Evolutionary conservation across 805 yeast genomes (phyloP).

Genomic region (Hyphopichia homilentoma): DNA sequence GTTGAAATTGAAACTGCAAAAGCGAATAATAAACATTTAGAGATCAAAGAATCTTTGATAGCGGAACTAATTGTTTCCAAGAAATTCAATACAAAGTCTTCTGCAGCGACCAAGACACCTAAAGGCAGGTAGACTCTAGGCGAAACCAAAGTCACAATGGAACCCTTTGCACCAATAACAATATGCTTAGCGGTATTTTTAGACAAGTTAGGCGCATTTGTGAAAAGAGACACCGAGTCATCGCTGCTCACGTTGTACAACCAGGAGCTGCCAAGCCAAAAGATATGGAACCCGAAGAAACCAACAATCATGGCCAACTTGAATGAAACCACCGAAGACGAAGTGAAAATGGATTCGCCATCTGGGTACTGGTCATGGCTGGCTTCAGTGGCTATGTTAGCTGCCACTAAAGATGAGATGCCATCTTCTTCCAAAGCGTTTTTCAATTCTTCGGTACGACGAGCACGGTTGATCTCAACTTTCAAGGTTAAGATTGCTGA

Average conservation of each 20-base stretch:
- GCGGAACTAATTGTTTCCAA: constrained; percentile 60
- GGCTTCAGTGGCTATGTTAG: constrained; percentile 54
- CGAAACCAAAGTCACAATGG: constrained; percentile 56
- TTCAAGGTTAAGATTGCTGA: constrained; percentile 82
- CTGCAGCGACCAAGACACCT: constrained; percentile 53
- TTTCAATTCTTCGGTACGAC: constrained; percentile 72
- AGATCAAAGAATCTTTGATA: constrained; percentile 74
- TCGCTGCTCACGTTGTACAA: constrained; percentile 31
- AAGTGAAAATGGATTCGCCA: constrained; percentile 19
- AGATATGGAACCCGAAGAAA: constrained; percentile 61
- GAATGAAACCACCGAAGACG: constrained; percentile 44
- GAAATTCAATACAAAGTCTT: constrained; percentile 52
- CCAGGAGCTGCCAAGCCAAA: constrained; percentile 72
- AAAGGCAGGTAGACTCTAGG: constrained; percentile 56
- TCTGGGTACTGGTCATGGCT: constrained; percentile 34
- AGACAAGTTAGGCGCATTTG: constrained; percentile 27
- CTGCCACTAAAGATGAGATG: constrained; percentile 66
- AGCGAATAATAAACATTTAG: constrained; percentile 70
- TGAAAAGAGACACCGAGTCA: constrained; percentile 7
- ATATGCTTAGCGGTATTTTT: constrained; percentile 41
- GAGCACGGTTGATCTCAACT: constrained; percentile 82
- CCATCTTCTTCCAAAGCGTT: constrained; percentile 93
- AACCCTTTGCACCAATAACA: constrained; percentile 44
- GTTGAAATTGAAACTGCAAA: constrained; percentile 73
- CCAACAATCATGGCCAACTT: constrained; percentile 58